phyloP scores from a whole-genome alignment of 1,284 basidiomycete species.

The Bjerkandera adusta region DNA sequence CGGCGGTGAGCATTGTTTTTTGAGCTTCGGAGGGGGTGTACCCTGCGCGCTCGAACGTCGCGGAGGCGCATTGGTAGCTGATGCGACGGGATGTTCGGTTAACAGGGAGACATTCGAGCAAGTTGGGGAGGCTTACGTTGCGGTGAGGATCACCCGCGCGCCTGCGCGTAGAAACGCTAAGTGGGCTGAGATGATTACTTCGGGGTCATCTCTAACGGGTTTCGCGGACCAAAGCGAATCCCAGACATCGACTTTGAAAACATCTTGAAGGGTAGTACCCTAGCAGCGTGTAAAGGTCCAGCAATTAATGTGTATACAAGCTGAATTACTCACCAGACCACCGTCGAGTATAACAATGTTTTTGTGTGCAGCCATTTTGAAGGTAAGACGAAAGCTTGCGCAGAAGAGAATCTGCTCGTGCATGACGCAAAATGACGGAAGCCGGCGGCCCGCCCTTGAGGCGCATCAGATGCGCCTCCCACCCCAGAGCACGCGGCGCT shows the following conservation, averaged over 20 bases:
- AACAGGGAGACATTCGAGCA: neutral
- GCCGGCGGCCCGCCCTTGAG: no score
- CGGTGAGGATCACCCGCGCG: constrained; percentile 56
- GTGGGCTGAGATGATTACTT: constrained; percentile 55
- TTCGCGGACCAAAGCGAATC: constrained; percentile 70
- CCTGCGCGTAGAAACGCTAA: constrained; percentile 58
- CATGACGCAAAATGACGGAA: no score
- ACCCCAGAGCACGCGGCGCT: no score
- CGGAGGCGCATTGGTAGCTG: constrained; percentile 65
- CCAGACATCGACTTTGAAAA: constrained; percentile 50
- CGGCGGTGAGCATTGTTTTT: constrained; percentile 51
- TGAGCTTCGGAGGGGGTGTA: constrained; percentile 43
- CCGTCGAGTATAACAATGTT: constrained; percentile 18
- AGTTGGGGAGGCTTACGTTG: constrained; percentile 47
- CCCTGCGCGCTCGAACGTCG: constrained; percentile 54
- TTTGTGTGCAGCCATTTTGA: no score
- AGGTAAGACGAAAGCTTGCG: no score
- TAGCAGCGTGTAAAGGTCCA: constrained; percentile 23
- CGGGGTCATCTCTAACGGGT: constrained; percentile 50
- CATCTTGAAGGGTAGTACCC: constrained; percentile 69
- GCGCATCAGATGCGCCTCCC: no score
- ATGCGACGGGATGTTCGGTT: neutral
- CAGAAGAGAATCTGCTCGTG: no score
- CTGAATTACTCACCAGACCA: constrained; percentile 21
- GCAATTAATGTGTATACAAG: neutral